Evolutionary conservation across 768 basidiomycete species (phyloP), one percentile per base, ranked within the genome.

Genomic region (Dentipellis fragilis): DNA sequence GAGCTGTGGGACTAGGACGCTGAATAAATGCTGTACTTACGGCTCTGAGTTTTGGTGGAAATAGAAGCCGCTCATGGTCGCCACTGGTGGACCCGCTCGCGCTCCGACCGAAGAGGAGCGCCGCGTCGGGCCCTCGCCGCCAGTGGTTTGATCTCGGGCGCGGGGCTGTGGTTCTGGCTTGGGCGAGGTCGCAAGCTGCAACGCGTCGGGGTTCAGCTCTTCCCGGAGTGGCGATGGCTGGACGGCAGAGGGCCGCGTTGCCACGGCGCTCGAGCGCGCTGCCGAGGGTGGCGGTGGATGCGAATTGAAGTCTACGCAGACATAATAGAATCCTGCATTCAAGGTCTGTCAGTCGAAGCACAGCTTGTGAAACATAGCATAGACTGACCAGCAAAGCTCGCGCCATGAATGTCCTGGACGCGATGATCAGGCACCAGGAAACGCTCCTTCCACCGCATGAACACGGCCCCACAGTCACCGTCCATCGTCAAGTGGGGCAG

Each of bases 391-490:
- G 93, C 93, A 69, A 94, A 96, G 67, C 89, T 92, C 19, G 93
- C 93, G 46, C 93, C 93, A 64, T 83, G 91, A 71, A 97, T 95
- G 68, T 94, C 91, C 68, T 89, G 84, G 34, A 95, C 89, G 57
- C 85, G 81, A 71, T 94, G 90, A 68, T 94, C 90, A 2, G 93
- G 93, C n/a, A 97, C 89, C 53, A 98, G 74, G 70, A 96, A 97
- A 64, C 85, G 77, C 71, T 98, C 95, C 71, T 98, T 98, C 88
- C 93, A 94, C 58, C 95, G 77, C 87, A 98, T 92, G 68, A 97
- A 98, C 34, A 93, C 83, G 22, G 86, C 86, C 1, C 86, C 85
- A 50, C 86, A 79, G 63, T 87, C 84, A 42, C 85, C 75, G 64
- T 88, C 87, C 65, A 95, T 84, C 42, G 88, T 90, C 68, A 90